Conservation (phyloP, 495 filamentous ascomycete species). For the Penicillium herquei region DNA sequence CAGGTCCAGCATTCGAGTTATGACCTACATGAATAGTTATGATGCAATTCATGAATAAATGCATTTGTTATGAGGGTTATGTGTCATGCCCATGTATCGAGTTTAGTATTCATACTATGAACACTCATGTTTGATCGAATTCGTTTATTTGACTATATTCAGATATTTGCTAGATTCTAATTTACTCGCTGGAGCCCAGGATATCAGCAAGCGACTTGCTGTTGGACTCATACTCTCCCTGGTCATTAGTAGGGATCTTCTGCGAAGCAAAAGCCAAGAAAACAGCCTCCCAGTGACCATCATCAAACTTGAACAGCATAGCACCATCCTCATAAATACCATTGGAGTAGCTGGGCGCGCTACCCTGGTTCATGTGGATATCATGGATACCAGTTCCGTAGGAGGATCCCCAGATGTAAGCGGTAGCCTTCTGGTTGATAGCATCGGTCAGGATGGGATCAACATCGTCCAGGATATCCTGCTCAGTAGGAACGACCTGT, state of each 20-base stretch:
- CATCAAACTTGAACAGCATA: constrained; percentile 35
- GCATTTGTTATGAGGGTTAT: too few relatives aligned
- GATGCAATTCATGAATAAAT: too few relatives aligned
- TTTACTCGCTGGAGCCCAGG: constrained; percentile 5
- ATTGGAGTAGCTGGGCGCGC: constrained; percentile 31
- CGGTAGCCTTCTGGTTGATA: constrained; percentile 29
- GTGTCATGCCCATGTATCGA: too few relatives aligned
- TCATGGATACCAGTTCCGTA: constrained; percentile 41
- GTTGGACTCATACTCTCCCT: constrained; percentile 16
- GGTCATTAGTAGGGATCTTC: constrained; percentile 20
- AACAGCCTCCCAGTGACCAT: constrained; percentile 26
- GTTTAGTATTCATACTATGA: too few relatives aligned
- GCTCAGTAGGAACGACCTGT: constrained; percentile 23
- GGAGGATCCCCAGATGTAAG: constrained; percentile 35
- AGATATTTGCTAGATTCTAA: not conserved
- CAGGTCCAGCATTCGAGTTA: too few relatives aligned
- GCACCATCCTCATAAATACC: constrained; percentile 40
- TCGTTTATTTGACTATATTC: too few relatives aligned
- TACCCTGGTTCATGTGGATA: constrained; percentile 47
- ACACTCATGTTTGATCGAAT: too few relatives aligned
- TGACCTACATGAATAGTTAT: too few relatives aligned
- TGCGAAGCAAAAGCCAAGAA: constrained; percentile 28
- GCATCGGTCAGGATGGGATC: constrained; percentile 34
- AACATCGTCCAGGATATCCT: constrained; percentile 35
- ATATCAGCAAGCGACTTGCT: constrained; percentile 22